A percentile compares a stretch with the other conserved stretches of the same genome.
These are phyloP conservation scores for Penicillium sp. DNA, from an alignment of 2,329 filamentous ascomycete species.

Conservation along the genomic window DNA sequence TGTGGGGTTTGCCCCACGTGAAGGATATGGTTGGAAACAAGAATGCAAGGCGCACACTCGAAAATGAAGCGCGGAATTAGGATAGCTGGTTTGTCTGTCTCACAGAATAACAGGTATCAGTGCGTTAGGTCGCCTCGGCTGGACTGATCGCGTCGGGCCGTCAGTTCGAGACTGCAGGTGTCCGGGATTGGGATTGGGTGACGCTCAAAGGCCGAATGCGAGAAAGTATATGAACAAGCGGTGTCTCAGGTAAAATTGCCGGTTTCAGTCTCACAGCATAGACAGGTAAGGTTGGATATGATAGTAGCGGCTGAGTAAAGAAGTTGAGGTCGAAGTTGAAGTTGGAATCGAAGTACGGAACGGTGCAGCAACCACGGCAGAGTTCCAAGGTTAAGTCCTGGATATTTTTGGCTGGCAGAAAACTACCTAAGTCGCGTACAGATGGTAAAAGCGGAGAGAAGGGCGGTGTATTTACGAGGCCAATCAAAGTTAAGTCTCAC, in stretches of 20 bases:
- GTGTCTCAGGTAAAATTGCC: background rate
- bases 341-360: background rate
- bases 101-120: constrained; percentile 22
- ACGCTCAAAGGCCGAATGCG: constrained; percentile 22
- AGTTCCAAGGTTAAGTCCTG: background rate
- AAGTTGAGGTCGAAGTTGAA: constrained; percentile 1
- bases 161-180: constrained; percentile 22
- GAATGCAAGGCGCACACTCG: constrained; percentile 1
- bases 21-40: background rate
- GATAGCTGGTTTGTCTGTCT: constrained; percentile 4
- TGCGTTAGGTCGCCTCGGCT: constrained; percentile 10
- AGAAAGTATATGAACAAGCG: background rate
- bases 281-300: background rate
- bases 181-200: constrained; percentile 14
- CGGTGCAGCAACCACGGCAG: background rate
- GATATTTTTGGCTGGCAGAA: background rate
- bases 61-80: constrained; percentile 9
- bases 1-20: constrained; percentile 11
- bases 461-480: background rate
- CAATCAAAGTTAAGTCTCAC: background rate
- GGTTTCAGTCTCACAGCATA: constrained; percentile 41
- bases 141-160: constrained; percentile 19
- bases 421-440: background rate
- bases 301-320: background rate
- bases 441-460: background rate